Percentiles rank a stretch among this genome's conserved stretches.
Evolutionary conservation across 2,329 filamentous ascomycete species (phyloP).

Genomic region (Didymellaceae sp.): DNA sequence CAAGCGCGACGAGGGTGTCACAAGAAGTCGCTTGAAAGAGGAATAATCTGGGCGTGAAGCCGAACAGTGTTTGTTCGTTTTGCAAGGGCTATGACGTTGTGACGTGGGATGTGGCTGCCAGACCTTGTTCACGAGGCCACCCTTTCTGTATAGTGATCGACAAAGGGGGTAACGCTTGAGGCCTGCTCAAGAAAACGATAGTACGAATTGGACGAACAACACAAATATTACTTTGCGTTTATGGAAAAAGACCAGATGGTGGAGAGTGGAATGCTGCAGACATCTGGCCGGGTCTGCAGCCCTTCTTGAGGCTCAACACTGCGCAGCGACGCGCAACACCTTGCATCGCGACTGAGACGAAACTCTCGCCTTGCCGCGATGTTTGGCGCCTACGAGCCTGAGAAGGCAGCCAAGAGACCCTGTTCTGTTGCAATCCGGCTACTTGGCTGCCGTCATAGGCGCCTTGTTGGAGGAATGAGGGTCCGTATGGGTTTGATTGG

Average conservation of each 20-base stretch:
- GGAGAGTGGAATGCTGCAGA: neutral
- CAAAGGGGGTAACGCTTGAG: conserved; percentile 22
- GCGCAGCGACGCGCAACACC: conserved; percentile 8
- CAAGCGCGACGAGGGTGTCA: conserved; percentile 10
- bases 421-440: conserved; percentile 26
- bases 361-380: conserved; percentile 1
- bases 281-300: neutral
- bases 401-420: conserved; percentile 23
- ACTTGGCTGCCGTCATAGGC: conserved; percentile 41
- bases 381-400: conserved; percentile 25
- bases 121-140: conserved; percentile 23
- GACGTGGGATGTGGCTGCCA: conserved; percentile 25
- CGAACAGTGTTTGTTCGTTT: conserved; percentile 9
- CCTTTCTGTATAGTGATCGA: conserved; percentile 37
- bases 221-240: conserved; percentile 24
- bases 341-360: conserved; percentile 10
- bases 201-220: neutral
- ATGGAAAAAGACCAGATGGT: conserved; percentile 9
- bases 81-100: conserved; percentile 33
- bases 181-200: conserved; percentile 3
- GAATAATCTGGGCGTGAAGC: conserved; percentile 2
- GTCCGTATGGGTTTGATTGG: conserved; percentile 33
- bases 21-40: conserved; percentile 5
- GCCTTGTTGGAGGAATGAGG: conserved; percentile 21
- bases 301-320: conserved; percentile 12